phyloP scores from a whole-genome alignment of 768 basidiomycete species.

The Naganishia kalamii region DNA sequence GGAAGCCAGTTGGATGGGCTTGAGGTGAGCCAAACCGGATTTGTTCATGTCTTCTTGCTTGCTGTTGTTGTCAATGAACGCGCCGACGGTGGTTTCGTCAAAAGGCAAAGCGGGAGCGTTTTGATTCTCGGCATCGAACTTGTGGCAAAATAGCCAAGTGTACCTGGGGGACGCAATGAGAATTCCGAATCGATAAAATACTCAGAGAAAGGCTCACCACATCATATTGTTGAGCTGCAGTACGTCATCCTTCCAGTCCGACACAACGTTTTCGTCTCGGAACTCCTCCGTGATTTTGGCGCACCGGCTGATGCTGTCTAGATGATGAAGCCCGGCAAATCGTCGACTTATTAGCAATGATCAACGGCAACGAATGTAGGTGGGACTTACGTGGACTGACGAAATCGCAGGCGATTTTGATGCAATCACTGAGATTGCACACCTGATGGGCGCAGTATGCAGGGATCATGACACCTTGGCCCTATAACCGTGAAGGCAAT shows the following conservation, averaged over 20 bases:
- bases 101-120: not conserved
- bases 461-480: conserved; percentile 91
- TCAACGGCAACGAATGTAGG: not conserved
- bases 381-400: conserved; percentile 60
- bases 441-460: conserved; percentile 65
- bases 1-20: not conserved
- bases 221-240: conserved; percentile 85
- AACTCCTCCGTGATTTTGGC: conserved; percentile 81
- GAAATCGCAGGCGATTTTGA: conserved; percentile 93
- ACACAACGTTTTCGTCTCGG: conserved; percentile 75
- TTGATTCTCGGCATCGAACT: not conserved
- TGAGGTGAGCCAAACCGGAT: not conserved
- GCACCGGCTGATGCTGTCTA: conserved; percentile 78
- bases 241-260: conserved; percentile 91
- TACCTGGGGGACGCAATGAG: not conserved
- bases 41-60: not conserved
- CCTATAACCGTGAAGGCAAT: conserved; percentile 22
- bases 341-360: not conserved
- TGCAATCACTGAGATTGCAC: conserved; percentile 84
- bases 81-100: not conserved
- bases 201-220: conserved; percentile 55
- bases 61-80: not conserved
- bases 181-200: not conserved
- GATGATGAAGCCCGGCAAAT: not conserved
- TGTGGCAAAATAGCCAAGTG: not conserved